phyloP scores from a whole-genome alignment of 83 land plant species.

The Larix sibirica region DNA sequence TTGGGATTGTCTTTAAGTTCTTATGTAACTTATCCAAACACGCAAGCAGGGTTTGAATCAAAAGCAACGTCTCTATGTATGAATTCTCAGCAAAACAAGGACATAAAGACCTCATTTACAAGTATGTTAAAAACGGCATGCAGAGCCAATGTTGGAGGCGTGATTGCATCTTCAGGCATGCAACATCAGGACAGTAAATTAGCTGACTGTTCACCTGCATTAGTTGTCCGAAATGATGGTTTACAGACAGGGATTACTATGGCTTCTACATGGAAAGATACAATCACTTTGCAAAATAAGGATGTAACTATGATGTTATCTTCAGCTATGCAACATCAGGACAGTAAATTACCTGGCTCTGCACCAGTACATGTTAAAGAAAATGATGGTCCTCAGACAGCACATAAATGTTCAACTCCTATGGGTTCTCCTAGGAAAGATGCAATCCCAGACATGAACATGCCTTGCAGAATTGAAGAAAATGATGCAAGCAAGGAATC shows the following conservation, averaged over 20 bases:
- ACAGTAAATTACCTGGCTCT: not conserved
- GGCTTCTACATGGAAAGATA: not conserved
- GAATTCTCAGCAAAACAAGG: not conserved
- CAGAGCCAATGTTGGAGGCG: not conserved
- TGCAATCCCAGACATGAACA: constrained; percentile 11
- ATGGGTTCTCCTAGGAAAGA: not conserved
- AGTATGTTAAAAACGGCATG: not conserved
- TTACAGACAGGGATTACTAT: not conserved
- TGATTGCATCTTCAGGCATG: not conserved
- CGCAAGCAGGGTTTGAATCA: constrained; percentile 1
- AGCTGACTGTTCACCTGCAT: not conserved
- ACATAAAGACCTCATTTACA: constrained; percentile 5
- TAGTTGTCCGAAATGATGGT: not conserved
- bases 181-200: not conserved
- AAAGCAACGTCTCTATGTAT: not conserved
- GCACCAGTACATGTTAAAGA: not conserved
- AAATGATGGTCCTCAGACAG: too few species aligned
- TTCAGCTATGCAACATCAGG: not conserved
- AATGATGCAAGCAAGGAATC: not conserved
- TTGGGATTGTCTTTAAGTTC: constrained; percentile 58
- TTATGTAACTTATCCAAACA: constrained; percentile 14
- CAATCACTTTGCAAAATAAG: not conserved
- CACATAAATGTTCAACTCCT: not conserved
- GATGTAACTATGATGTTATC: not conserved
- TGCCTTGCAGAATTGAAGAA: constrained; percentile 9